These are phyloP conservation scores for Penicillium coffeae DNA, from an alignment of 495 filamentous ascomycete genomes.

Conservation along the genomic window DNA sequence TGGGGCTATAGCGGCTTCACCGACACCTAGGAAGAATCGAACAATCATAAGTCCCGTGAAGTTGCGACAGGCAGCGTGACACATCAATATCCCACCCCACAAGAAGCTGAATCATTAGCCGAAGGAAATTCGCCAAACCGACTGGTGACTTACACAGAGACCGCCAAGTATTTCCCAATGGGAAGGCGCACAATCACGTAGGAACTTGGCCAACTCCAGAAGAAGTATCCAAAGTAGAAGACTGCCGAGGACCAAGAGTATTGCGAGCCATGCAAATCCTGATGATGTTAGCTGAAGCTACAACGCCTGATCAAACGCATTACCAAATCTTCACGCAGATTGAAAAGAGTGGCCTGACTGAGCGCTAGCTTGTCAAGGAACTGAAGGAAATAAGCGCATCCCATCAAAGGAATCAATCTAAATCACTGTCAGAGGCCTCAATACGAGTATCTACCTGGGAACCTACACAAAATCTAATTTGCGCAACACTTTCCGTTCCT, in stretches of 20 bases:
- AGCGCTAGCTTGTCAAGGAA: conserved; percentile 58
- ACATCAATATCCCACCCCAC: conserved; percentile 35
- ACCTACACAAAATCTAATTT: conserved; percentile 35
- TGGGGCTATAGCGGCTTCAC: conserved; percentile 48
- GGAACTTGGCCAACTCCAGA: conserved; percentile 50
- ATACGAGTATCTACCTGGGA: neutral
- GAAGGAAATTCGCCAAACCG: neutral
- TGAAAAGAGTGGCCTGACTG: conserved; percentile 51
- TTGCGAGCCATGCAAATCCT: conserved; percentile 37
- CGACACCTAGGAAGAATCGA: conserved; percentile 53
- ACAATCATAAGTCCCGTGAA: conserved; percentile 48
- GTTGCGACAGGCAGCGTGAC: conserved; percentile 45
- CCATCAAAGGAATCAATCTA: conserved; percentile 49
- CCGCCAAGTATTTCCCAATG: conserved; percentile 47
- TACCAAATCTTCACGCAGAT: conserved; percentile 39
- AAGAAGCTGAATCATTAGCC: conserved; percentile 25
- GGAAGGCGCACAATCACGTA: conserved; percentile 54
- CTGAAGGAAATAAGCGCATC: conserved; percentile 44
- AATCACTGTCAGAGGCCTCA: neutral
- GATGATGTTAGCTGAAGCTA: neutral
- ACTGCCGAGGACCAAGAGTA: conserved; percentile 48
- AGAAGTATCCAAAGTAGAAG: conserved; percentile 52
- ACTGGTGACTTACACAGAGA: conserved; percentile 25
- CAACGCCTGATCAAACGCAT: neutral
- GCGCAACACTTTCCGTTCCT: conserved; percentile 27